Base-by-base conservation (phyloP, 1,284 basidiomycete species). In the Laetiporus sulphureus region DNA sequence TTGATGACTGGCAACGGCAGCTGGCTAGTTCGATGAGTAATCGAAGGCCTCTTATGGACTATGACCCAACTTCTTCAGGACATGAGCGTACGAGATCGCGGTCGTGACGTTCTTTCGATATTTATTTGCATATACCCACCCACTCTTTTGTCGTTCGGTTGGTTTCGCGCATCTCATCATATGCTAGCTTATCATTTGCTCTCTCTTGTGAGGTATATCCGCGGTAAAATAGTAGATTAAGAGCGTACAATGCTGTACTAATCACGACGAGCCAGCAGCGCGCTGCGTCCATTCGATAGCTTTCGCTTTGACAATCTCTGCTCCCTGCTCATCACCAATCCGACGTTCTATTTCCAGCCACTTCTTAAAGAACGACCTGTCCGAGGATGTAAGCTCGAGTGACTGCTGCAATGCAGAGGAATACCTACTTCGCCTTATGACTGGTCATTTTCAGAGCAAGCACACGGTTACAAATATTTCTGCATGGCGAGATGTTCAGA, bases 351-450 rank as follows among this genome's bases (percentile, higher is more conserved):
- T 67, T 45, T 83, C 83, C 30, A 99, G 72, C 91, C 95, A 98
- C 65, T 98, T 98, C 65, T 99, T 99, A 77, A 98, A 96, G 62
- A 95, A 83, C 30, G 83, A 79, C 65, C 87, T 88, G 46, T 10
- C 35, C 43, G 43, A n/a, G n/a, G n/a, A n/a, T n/a, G n/a, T n/a
- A n/a, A n/a, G n/a, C n/a, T 27, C 40, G 11, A 41, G 30, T 22
- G 31, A 11, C 24, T 12, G 19, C 16, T 34, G 32, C 18, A 36
- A 11, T 23, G 5, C 3, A 19, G 7, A 11, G 18, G 5, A 20
- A 1, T 1, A 49, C 77, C 53, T 61, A 91, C 88, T 95, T 95
- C 41, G 91, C 91, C 67, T 95, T 94, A 62, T 96, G 93, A 55
- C 81, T 89, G 5, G 91, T 94, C 71, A 96, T 85, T 62, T 94